Evolutionary conservation across 805 yeast genomes (phyloP).

Genomic region (Metschnikowia amazonensis): DNA sequence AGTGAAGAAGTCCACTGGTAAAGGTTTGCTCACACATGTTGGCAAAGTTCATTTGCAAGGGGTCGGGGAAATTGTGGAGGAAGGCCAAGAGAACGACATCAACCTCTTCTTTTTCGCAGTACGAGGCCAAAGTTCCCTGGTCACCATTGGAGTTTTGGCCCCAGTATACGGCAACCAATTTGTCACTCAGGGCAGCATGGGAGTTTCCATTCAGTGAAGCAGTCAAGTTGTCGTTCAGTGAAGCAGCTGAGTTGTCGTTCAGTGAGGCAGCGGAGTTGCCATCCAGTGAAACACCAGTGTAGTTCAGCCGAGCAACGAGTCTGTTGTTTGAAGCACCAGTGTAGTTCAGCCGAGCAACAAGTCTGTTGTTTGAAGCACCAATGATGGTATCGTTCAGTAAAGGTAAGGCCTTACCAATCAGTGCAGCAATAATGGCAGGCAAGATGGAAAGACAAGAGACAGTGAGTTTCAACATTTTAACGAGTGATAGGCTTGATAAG

Average conservation of each 20-base stretch:
- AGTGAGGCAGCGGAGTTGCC: too few species aligned
- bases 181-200: conserved; percentile 1
- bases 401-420: too few species aligned
- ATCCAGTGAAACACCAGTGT: too few species aligned
- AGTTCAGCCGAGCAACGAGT: too few species aligned
- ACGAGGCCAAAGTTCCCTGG: conserved; percentile 40
- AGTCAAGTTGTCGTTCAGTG: too few species aligned
- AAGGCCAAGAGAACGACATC: conserved; percentile 74
- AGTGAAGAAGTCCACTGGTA: conserved; percentile 37
- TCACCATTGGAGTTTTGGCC: conserved; percentile 67
- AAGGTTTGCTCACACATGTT: conserved; percentile 40
- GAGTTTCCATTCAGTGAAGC: too few species aligned
- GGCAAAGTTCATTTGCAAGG: conserved; percentile 48
- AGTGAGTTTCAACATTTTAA: not conserved
- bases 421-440: not conserved
- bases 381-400: too few species aligned
- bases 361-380: too few species aligned
- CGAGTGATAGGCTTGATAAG: too few species aligned
- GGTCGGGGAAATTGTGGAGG: conserved; percentile 54
- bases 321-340: too few species aligned
- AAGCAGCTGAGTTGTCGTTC: too few species aligned
- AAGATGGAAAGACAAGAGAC: not conserved
- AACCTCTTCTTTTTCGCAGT: conserved; percentile 66
- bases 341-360: too few species aligned
- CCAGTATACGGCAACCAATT: conserved; percentile 77